phyloP scores from a whole-genome alignment of 176 grass and related monocot species.

The Urochloa ruziziensis region DNA sequence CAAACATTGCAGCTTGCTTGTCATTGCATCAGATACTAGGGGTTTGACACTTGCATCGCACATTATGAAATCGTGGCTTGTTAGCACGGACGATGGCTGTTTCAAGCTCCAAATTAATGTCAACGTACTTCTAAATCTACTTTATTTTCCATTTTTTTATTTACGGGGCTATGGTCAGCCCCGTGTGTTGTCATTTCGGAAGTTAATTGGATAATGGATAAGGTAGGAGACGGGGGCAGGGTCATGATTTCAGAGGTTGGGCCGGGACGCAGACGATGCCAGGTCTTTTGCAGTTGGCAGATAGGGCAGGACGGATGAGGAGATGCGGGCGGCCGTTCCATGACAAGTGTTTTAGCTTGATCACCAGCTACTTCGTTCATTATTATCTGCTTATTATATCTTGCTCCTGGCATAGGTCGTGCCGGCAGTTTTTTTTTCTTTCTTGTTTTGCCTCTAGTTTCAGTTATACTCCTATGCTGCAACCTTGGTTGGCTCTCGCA shows the following conservation, averaged over 20 bases:
- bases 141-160: neutral
- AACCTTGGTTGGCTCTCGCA: too few species aligned
- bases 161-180: neutral
- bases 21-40: neutral
- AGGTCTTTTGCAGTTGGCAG: neutral
- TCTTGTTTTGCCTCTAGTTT: neutral
- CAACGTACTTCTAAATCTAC: neutral
- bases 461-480: too few species aligned
- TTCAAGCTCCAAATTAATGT: neutral
- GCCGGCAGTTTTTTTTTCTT: neutral
- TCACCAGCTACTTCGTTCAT: neutral
- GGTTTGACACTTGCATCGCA: neutral
- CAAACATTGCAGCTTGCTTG: neutral
- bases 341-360: neutral
- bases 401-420: neutral
- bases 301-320: neutral
- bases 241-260: neutral
- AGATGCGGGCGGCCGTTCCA: neutral
- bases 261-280: neutral
- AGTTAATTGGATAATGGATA: neutral
- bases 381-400: neutral
- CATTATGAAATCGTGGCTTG: neutral
- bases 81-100: neutral
- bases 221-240: neutral
- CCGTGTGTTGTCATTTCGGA: neutral